Evolutionary conservation across 768 basidiomycete genomes (phyloP), one percentile per base, ranked within the genome.

Genomic region (Asterophora lycoperdoides): DNA sequence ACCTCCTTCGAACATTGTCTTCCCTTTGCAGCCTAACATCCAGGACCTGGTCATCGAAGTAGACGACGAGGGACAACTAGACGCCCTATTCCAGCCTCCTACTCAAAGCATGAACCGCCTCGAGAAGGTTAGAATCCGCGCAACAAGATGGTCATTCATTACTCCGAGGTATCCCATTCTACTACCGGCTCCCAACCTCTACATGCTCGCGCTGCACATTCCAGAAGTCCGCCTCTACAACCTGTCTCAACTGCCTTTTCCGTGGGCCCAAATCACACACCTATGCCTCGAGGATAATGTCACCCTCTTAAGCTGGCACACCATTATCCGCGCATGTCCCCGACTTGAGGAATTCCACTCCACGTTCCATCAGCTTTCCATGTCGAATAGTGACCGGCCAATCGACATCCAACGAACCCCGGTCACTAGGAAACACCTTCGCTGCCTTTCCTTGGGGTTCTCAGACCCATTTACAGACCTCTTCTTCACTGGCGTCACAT

Each of bases 241-340:
- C 11, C 38, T 17, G 5, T 2, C n/a, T 1, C 8, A 19, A 23
- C 11, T 17, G 1, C 2, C 23, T 1, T 18, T 47, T 40, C 46
- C 36, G 5, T 46, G 45, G 45, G 37, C 15, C 19, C 45, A 46
- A 32, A 14, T 46, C 14, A 46, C 45, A 14, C 45, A 46, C 11
- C 11, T 46, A 8, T 38, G 35, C 17, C 26, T 46, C n/a, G 18
- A 38, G 3, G 4, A 18, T 1, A 17, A 39, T 2, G 20, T 39
- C 19, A 18, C 35, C 1, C 45, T 46, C 26, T 4, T 19, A 38
- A 36, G 14, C 5, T 46, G 45, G 45, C 45, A 39, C n/a, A 1
- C 5, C 3, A 28, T 47, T n/a, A 40, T 40, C 18, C 38, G 46
- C 7, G n/a, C 26, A 29, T 47, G 46, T 30, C 38, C 38, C 1